A percentile compares a stretch with the other conserved stretches of the same genome.
Conservation (phyloP, 257 asterid species). For the Solanum chaucha region DNA sequence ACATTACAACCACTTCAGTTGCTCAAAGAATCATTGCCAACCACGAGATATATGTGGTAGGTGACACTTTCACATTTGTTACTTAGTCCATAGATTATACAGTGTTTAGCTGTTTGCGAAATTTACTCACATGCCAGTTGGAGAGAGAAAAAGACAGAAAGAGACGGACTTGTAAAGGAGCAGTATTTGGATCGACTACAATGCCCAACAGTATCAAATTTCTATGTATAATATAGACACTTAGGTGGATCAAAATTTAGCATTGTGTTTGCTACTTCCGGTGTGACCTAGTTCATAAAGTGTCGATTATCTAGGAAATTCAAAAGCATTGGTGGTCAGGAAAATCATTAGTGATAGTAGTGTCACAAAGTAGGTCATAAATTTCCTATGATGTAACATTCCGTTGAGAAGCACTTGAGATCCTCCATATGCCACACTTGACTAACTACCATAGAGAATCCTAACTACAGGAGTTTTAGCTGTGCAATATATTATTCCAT, state of each 20-base stretch:
- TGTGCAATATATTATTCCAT: background rate
- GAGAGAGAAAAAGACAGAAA: background rate
- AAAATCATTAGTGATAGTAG: background rate
- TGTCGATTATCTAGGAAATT: background rate
- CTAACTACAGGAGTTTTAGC: background rate
- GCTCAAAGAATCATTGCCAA: slow-evolving; percentile 80
- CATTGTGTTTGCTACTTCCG: background rate
- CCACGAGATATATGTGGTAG: slow-evolving; percentile 67
- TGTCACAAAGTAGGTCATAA: background rate
- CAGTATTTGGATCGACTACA: background rate
- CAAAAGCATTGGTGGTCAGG: background rate
- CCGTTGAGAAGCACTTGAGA: background rate
- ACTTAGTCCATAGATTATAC: background rate
- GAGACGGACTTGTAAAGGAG: background rate
- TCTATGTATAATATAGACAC: background rate
- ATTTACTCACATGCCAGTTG: background rate
- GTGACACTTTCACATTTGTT: background rate
- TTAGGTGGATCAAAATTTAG: background rate
- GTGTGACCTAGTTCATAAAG: background rate
- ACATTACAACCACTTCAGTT: slow-evolving; percentile 66
- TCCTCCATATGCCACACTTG: background rate
- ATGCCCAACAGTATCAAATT: background rate
- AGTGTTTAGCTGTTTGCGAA: background rate
- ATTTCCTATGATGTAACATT: background rate
- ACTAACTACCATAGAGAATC: background rate